Conservation (phyloP, 2,329 filamentous ascomycete genomes). For the Thermomyces lanuginosus region DNA sequence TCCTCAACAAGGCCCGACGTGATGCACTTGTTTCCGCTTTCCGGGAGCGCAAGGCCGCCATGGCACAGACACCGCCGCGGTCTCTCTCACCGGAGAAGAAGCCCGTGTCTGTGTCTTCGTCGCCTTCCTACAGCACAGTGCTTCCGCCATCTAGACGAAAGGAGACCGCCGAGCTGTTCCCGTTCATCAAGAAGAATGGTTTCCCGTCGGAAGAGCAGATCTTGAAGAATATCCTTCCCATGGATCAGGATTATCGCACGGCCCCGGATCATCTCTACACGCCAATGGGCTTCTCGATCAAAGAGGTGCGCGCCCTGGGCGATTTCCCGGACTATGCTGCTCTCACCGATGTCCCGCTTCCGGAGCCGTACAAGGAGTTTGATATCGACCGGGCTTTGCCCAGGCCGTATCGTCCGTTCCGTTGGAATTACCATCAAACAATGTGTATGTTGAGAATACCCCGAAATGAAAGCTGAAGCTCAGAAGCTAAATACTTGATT, state of each 20-base stretch:
- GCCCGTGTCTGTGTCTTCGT: constrained; percentile 11
- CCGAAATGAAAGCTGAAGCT: neutral
- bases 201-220: constrained; percentile 20
- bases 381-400: constrained; percentile 51
- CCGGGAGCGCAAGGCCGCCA: constrained; percentile 29
- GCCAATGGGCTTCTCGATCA: constrained; percentile 52
- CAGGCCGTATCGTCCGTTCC: constrained; percentile 62
- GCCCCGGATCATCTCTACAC: constrained; percentile 34
- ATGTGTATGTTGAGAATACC: constrained; percentile 50
- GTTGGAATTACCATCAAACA: constrained; percentile 77
- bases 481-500: constrained; percentile 1
- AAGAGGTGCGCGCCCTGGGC: constrained; percentile 53
- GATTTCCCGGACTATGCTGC: constrained; percentile 65
- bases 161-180: constrained; percentile 7
- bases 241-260: constrained; percentile 24
- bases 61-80: constrained; percentile 35
- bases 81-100: constrained; percentile 36
- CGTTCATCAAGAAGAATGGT: too few relatives aligned
- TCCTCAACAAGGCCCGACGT: constrained; percentile 17
- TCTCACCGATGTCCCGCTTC: constrained; percentile 58
- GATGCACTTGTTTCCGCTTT: constrained; percentile 26
- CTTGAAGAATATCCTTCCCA: constrained; percentile 22
- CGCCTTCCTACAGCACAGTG: constrained; percentile 28
- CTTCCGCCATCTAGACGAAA: constrained; percentile 40
- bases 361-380: constrained; percentile 47